phyloP scores from a whole-genome alignment of 495 filamentous ascomycete genomes.

The Collariella sp. region DNA sequence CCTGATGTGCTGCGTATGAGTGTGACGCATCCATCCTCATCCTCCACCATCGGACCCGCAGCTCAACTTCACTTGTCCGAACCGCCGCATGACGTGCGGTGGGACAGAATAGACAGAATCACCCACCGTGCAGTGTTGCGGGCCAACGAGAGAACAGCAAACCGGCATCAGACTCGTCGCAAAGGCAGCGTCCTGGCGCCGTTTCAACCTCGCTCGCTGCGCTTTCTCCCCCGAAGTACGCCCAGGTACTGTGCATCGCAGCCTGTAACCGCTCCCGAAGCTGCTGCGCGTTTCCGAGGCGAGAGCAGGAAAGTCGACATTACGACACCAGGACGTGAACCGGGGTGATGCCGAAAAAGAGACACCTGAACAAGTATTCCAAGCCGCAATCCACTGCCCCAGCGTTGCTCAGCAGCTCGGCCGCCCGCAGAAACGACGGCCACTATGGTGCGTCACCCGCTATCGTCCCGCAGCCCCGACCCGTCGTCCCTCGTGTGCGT shows the following conservation, averaged over 20 bases:
- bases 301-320: background rate
- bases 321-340: background rate
- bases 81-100: constrained; percentile 7
- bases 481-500: background rate
- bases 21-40: constrained; percentile 6
- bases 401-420: constrained; percentile 30
- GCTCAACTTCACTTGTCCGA: background rate
- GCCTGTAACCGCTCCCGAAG: background rate
- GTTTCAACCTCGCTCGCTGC: background rate
- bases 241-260: background rate
- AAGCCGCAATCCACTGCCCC: constrained; percentile 46
- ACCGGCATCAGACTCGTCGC: background rate
- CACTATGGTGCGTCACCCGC: constrained; percentile 17
- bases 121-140: background rate
- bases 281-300: background rate
- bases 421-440: constrained; percentile 16
- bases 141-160: background rate
- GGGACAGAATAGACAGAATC: background rate
- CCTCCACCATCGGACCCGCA: constrained; percentile 8
- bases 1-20: background rate
- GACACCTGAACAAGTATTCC: constrained; percentile 39
- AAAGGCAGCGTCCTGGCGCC: too few species aligned
- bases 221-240: background rate
- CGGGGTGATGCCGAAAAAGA: constrained; percentile 47
- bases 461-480: background rate